Evolutionary conservation across 2,329 filamentous ascomycete species (phyloP).

Genomic region (Penicillium hordei): DNA sequence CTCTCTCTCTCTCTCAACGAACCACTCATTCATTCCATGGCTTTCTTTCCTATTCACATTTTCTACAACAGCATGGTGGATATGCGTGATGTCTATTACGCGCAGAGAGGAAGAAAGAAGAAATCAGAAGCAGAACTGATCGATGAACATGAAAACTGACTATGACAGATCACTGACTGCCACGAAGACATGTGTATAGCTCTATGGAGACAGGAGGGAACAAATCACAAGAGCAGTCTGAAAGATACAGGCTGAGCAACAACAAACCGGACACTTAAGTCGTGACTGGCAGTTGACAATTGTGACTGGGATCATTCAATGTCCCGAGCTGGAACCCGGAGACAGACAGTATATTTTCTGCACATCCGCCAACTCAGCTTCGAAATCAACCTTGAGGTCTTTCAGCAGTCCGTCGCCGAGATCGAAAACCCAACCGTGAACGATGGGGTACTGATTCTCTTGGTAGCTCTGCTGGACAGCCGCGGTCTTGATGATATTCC

Average conservation of each 20-base stretch:
- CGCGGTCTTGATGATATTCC: constrained; percentile 47
- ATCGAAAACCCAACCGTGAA: constrained; percentile 73
- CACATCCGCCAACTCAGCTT: constrained; percentile 48
- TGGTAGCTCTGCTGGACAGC: constrained; percentile 61
- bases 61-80: not conserved
- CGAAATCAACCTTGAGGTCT: constrained; percentile 63
- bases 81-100: not conserved
- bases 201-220: not conserved
- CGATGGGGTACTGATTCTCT: constrained; percentile 64
- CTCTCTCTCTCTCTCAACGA: not conserved
- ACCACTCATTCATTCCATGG: not conserved
- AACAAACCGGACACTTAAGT: not conserved
- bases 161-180: not conserved
- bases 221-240: not conserved
- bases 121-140: not conserved
- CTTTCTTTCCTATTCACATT: not conserved
- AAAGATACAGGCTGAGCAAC: not conserved
- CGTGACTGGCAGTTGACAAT: not conserved
- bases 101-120: not conserved
- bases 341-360: constrained; percentile 23
- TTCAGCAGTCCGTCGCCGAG: constrained; percentile 66
- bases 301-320: not conserved
- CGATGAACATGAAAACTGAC: not conserved
- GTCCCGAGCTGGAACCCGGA: not conserved
- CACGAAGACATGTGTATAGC: not conserved